Evolutionary conservation across 2,329 filamentous ascomycete species (phyloP).

Genomic region (Exophiala aquamarina): DNA sequence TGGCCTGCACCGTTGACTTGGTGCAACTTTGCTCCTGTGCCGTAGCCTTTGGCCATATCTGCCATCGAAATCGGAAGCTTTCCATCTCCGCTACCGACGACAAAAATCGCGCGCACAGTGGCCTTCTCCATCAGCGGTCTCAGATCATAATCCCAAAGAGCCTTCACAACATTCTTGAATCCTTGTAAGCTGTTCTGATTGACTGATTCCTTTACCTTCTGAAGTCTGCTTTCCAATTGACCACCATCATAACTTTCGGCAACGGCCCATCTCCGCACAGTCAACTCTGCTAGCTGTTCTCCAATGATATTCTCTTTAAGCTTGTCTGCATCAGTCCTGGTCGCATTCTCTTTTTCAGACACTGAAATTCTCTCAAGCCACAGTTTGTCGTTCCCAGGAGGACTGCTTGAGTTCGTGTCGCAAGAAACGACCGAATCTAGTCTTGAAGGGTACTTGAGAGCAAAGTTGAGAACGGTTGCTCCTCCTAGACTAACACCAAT

Average conservation of each 20-base stretch:
- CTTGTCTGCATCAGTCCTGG: constrained; percentile 8
- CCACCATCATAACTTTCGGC: constrained; percentile 57
- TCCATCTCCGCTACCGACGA: constrained; percentile 52
- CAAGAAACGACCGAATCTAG: constrained; percentile 67
- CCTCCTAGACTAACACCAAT: constrained; percentile 81
- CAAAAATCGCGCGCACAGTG: constrained; percentile 29
- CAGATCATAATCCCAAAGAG: constrained; percentile 54
- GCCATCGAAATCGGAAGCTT: constrained; percentile 75
- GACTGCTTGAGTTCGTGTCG: constrained; percentile 74
- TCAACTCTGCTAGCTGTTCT: constrained; percentile 64
- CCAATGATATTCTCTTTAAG: constrained; percentile 57
- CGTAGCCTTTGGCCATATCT: constrained; percentile 58
- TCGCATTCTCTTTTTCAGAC: constrained; percentile 56
- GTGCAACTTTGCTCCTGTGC: constrained; percentile 57
- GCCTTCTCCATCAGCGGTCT: constrained; percentile 41
- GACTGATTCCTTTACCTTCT: constrained; percentile 68
- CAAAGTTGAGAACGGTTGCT: constrained; percentile 72
- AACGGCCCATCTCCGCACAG: constrained; percentile 75
- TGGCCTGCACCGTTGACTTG: constrained; percentile 72
- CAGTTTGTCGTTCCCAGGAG: constrained; percentile 70
- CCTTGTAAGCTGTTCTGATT: constrained; percentile 67
- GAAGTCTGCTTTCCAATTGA: constrained; percentile 49
- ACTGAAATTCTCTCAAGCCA: constrained; percentile 76
- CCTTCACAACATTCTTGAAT: constrained; percentile 78
- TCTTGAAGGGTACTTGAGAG: constrained; percentile 63